These are phyloP conservation scores for Sporothrix mexicana DNA, from an alignment of 2,329 filamentous ascomycete genomes.

Conservation along the genomic window DNA sequence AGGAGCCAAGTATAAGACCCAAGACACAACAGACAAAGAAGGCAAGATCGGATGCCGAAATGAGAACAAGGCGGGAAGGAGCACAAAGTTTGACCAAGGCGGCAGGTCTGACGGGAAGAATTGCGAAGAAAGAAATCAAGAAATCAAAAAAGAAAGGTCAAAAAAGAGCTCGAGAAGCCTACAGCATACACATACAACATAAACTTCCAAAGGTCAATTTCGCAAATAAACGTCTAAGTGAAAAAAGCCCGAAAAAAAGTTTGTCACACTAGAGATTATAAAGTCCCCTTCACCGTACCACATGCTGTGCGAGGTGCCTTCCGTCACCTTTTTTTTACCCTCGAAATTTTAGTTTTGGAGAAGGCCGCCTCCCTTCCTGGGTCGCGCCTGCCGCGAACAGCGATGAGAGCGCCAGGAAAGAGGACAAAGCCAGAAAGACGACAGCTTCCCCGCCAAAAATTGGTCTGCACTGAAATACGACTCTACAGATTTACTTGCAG, in stretches of 20 bases:
- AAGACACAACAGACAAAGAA: slow-evolving; percentile 12
- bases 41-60: slow-evolving; percentile 11
- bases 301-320: neutral
- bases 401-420: slow-evolving; percentile 18
- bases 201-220: neutral
- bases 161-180: neutral
- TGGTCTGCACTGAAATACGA: slow-evolving; percentile 24
- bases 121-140: neutral
- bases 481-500: neutral
- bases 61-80: neutral
- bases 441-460: slow-evolving; percentile 27
- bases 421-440: slow-evolving; percentile 16
- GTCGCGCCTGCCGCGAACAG: slow-evolving; percentile 32
- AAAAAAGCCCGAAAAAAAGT: slow-evolving; percentile 21
- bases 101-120: slow-evolving; percentile 7
- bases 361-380: slow-evolving; percentile 16
- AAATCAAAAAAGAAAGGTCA: neutral
- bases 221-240: slow-evolving; percentile 1
- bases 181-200: neutral
- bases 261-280: slow-evolving; percentile 23
- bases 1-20: slow-evolving; percentile 16
- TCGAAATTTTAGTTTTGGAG: slow-evolving; percentile 14
- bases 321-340: slow-evolving; percentile 14
- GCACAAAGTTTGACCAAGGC: slow-evolving; percentile 3
- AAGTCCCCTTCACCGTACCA: slow-evolving; percentile 22